phyloP scores from a whole-genome alignment of 1,284 basidiomycete species.

The Kwoniella shivajii region DNA sequence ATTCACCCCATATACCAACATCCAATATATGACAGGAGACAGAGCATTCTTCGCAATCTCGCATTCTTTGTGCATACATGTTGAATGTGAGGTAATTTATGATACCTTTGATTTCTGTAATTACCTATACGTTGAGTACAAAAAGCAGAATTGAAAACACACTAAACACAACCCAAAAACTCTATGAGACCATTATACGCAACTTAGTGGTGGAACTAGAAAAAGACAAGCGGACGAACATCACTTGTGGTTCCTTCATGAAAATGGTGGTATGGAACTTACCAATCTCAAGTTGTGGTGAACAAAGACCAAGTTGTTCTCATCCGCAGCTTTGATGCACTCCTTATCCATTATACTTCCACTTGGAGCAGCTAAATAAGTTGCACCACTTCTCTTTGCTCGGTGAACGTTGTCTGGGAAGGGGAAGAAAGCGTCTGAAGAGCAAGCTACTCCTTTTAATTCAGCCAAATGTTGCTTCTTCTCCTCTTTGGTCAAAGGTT shows the following conservation, averaged over 20 bases:
- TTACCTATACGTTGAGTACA: no score
- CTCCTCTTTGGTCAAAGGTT: slow-evolving; percentile 70
- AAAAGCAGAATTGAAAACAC: no score
- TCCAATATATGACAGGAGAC: no score
- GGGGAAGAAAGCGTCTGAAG: slow-evolving; percentile 98
- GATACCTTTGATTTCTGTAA: no score
- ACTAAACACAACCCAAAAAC: no score
- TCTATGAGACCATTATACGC: no score
- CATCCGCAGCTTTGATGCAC: slow-evolving; percentile 91
- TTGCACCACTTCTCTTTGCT: slow-evolving; percentile 85
- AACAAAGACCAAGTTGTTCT: slow-evolving; percentile 82
- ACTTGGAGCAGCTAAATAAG: slow-evolving; percentile 89
- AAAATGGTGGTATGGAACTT: slow-evolving; percentile 21
- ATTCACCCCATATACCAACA: no score
- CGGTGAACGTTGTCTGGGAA: slow-evolving; percentile 98
- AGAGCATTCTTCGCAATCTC: no score
- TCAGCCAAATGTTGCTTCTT: slow-evolving; percentile 69
- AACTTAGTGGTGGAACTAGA: slow-evolving; percentile 6
- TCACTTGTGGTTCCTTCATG: no score
- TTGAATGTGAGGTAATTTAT: no score
- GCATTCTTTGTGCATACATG: no score
- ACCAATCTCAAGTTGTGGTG: slow-evolving; percentile 68
- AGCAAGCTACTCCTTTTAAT: slow-evolving; percentile 84
- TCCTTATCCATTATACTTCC: slow-evolving; percentile 97
- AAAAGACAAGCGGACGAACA: no score